Conservation (phyloP, 2,329 filamentous ascomycete species). For the Penicillium sp. region DNA sequence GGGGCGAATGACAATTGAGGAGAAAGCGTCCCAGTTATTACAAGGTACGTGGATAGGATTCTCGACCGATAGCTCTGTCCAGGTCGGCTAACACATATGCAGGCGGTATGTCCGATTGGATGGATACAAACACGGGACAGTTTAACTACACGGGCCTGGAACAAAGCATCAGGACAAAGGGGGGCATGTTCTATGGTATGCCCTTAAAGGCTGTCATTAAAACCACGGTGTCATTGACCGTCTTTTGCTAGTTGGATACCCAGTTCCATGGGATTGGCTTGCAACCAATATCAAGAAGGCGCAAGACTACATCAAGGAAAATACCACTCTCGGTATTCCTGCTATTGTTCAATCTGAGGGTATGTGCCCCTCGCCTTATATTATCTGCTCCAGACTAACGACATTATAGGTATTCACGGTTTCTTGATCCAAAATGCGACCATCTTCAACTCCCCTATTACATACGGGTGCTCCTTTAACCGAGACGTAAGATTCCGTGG, state of each 20-base stretch:
- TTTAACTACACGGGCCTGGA: slow-evolving; percentile 68
- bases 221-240: not conserved
- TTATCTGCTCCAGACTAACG: not conserved
- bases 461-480: slow-evolving; percentile 71
- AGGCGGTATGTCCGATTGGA: slow-evolving; percentile 72
- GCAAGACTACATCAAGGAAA: slow-evolving; percentile 68
- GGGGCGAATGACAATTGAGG: slow-evolving; percentile 71
- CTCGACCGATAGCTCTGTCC: too few relatives aligned
- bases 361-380: slow-evolving; percentile 9
- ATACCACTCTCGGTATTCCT: slow-evolving; percentile 70
- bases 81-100: not conserved
- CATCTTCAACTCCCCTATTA: slow-evolving; percentile 78
- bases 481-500: slow-evolving; percentile 41
- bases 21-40: slow-evolving; percentile 70
- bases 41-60: slow-evolving; percentile 46
- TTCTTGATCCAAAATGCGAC: slow-evolving; percentile 72
- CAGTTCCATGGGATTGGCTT: slow-evolving; percentile 64
- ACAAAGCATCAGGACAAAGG: slow-evolving; percentile 65
- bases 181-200: slow-evolving; percentile 65
- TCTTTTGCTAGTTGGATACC: slow-evolving; percentile 58
- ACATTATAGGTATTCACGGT: slow-evolving; percentile 60
- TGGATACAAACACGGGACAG: slow-evolving; percentile 66
- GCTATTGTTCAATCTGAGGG: slow-evolving; percentile 73
- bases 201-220: too few relatives aligned
- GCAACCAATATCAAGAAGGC: slow-evolving; percentile 63